Conservation (phyloP, 2,329 filamentous ascomycete species). For the Sporothrix variecibatus region DNA sequence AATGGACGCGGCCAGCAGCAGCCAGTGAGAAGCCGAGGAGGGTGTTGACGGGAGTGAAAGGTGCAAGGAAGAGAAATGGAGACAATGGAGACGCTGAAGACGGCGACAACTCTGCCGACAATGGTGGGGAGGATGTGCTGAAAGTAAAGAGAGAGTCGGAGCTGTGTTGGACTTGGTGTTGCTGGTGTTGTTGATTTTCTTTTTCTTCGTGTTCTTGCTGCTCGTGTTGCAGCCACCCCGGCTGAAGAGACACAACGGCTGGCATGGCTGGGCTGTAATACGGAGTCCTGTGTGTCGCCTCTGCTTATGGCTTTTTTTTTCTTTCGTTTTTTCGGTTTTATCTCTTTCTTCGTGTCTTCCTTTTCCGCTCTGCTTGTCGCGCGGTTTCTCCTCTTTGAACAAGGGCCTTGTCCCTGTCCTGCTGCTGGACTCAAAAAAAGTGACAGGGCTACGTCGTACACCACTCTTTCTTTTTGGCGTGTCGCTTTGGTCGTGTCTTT, state of each 20-base stretch:
- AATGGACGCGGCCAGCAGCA: background rate
- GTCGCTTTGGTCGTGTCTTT: background rate
- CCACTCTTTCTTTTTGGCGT: background rate
- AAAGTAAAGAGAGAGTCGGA: background rate
- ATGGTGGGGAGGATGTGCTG: background rate
- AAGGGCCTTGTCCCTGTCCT: slow-evolving; percentile 10
- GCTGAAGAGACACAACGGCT: slow-evolving; percentile 13
- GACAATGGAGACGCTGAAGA: too few species aligned
- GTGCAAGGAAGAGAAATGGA: too few species aligned
- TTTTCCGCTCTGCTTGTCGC: background rate
- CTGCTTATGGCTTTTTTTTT: background rate
- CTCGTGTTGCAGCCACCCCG: background rate
- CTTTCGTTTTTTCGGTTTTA: background rate
- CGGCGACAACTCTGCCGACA: background rate
- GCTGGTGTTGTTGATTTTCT: background rate
- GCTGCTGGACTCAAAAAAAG: background rate
- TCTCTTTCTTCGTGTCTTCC: background rate
- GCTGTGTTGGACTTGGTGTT: background rate
- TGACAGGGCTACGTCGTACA: background rate
- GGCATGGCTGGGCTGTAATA: slow-evolving; percentile 12
- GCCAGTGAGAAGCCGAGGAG: slow-evolving; percentile 13
- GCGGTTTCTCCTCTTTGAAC: background rate
- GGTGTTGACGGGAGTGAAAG: background rate
- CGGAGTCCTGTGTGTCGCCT: too few species aligned
- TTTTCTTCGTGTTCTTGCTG: background rate